Evolutionary conservation across 768 basidiomycete species (phyloP).

Genomic region (Gloeopeniophorella convolvens): DNA sequence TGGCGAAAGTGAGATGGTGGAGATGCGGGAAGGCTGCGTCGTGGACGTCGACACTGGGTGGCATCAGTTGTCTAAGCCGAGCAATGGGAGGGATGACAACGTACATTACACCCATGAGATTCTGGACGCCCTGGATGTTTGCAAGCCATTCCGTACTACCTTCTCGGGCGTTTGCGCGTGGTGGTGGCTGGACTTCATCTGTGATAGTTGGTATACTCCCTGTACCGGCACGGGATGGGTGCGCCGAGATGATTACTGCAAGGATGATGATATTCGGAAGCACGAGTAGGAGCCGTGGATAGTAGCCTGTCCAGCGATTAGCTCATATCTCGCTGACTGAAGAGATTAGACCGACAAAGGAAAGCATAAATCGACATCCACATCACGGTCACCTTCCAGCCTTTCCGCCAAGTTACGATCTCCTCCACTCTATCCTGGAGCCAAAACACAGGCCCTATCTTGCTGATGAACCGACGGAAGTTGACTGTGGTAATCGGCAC

Average conservation of each 20-base stretch:
- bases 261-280: constrained; percentile 61
- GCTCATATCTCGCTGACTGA: background rate
- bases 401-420: constrained; percentile 73
- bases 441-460: constrained; percentile 81
- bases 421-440: constrained; percentile 85
- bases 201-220: background rate
- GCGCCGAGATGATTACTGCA: constrained; percentile 57
- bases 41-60: constrained; percentile 54
- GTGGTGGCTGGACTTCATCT: constrained; percentile 26
- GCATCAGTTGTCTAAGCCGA: background rate
- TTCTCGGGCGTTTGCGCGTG: constrained; percentile 40
- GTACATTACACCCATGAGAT: constrained; percentile 80
- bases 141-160: constrained; percentile 77
- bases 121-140: constrained; percentile 86
- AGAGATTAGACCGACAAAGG: constrained; percentile 50
- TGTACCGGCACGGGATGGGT: constrained; percentile 36
- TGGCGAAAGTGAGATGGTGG: constrained; percentile 43
- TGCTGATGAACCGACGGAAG: constrained; percentile 74
- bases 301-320: constrained; percentile 49
- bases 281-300: constrained; percentile 63
- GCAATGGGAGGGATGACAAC: constrained; percentile 25
- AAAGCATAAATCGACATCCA: constrained; percentile 79
- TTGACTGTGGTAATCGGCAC: constrained; percentile 72
- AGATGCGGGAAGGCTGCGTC: constrained; percentile 47
- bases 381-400: constrained; percentile 60